A percentile compares a stretch with the other conserved stretches of the same genome.
phyloP scores from a whole-genome alignment of 345 rosid species.

The Populus ilicifolia region DNA sequence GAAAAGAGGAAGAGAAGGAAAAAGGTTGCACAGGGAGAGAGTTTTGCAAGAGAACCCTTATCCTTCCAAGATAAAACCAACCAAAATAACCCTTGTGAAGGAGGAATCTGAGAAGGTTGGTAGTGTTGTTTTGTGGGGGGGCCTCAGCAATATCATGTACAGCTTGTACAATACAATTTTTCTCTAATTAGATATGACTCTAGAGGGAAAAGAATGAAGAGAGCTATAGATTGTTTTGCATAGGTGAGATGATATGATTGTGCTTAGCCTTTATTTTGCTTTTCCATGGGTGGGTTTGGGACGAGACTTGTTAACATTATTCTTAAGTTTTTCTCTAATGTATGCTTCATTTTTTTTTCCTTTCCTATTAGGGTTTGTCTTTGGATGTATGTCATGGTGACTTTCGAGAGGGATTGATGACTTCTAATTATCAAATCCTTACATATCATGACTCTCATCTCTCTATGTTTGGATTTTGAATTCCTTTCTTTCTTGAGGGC shows the following conservation, averaged over 20 bases:
- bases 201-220: neutral
- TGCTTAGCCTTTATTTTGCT: slow-evolving; percentile 3
- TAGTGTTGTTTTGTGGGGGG: slow-evolving; percentile 19
- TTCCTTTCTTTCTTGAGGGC: neutral
- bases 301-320: slow-evolving; percentile 5
- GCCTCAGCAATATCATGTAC: slow-evolving; percentile 28
- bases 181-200: slow-evolving; percentile 45
- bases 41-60: slow-evolving; percentile 3
- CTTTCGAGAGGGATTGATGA: slow-evolving; percentile 5
- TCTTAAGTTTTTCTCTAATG: slow-evolving; percentile 5
- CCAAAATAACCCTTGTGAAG: slow-evolving; percentile 4
- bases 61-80: slow-evolving; percentile 1
- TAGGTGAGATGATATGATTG: slow-evolving; percentile 14
- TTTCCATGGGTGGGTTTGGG: neutral
- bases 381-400: neutral
- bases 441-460: neutral
- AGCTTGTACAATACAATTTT: slow-evolving; percentile 48
- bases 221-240: slow-evolving; percentile 15
- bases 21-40: neutral
- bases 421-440: slow-evolving; percentile 7
- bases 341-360: neutral
- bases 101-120: slow-evolving; percentile 5
- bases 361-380: neutral
- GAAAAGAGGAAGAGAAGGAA: neutral
- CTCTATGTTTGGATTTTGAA: neutral